Conservation (phyloP, 1,139 yeast genomes). For the Zhuliangozyma parablackwelliae region DNA sequence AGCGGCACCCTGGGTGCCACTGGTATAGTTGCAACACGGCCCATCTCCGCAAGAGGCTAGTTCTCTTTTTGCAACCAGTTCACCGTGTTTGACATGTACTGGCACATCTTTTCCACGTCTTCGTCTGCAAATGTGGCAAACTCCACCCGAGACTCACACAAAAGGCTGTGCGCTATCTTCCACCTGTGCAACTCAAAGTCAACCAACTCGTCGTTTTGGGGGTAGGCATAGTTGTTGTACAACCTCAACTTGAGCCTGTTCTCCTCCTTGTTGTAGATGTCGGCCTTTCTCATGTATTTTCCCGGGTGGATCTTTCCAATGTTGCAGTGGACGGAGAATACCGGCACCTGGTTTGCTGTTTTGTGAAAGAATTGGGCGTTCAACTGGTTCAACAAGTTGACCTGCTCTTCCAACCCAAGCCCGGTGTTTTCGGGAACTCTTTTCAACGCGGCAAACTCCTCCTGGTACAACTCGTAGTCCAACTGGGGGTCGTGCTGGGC, state of each 20-base stretch:
- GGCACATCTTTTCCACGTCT: conserved; percentile 13
- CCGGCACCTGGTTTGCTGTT: conserved; percentile 12
- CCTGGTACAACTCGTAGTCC: conserved; percentile 18
- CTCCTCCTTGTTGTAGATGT: conserved; percentile 9
- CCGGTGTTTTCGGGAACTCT: not conserved
- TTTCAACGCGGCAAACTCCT: conserved; percentile 3
- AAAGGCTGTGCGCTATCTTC: conserved; percentile 16
- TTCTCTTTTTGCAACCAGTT: conserved; percentile 12
- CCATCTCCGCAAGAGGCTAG: too few relatives aligned
- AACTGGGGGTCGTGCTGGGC: conserved; percentile 30
- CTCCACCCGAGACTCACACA: conserved; percentile 18
- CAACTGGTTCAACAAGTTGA: conserved; percentile 14
- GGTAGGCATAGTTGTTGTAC: not conserved
- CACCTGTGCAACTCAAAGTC: conserved; percentile 28
- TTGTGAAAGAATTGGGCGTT: conserved; percentile 12
- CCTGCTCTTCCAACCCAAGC: conserved; percentile 13
- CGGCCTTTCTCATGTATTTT: conserved; percentile 13
- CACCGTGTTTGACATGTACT: conserved; percentile 20
- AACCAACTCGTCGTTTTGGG: conserved; percentile 1
- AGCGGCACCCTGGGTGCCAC: too few relatives aligned
- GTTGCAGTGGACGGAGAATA: conserved; percentile 33
- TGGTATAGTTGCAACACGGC: too few relatives aligned
- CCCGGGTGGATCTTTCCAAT: conserved; percentile 33
- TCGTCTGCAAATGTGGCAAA: conserved; percentile 18
- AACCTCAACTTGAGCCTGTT: conserved; percentile 1